A percentile compares a stretch with the other conserved stretches of the same genome.
Conservation (phyloP, 805 yeast species). For the Barnettozyma sp. region DNA sequence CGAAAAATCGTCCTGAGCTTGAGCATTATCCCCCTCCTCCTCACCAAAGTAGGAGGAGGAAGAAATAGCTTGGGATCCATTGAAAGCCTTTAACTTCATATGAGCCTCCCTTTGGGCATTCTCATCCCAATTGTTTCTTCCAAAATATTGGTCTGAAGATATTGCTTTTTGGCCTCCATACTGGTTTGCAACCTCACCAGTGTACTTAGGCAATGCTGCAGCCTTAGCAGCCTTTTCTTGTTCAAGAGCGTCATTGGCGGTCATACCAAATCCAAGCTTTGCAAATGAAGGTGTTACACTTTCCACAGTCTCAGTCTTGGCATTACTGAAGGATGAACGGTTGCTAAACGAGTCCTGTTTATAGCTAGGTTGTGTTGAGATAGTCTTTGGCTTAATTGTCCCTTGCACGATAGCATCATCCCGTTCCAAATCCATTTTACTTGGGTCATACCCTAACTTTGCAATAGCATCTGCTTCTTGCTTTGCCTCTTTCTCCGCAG, state of each 20-base stretch:
- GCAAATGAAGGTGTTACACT: constrained; percentile 66
- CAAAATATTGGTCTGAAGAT: constrained; percentile 92
- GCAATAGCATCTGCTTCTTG: constrained; percentile 64
- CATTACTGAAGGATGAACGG: constrained; percentile 7
- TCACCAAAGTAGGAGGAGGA: constrained; percentile 91
- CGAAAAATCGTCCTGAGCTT: constrained; percentile 44
- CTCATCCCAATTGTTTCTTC: constrained; percentile 79
- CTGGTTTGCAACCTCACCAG: constrained; percentile 69
- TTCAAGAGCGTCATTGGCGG: constrained; percentile 49
- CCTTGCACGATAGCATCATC: constrained; percentile 12
- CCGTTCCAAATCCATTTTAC: constrained; percentile 17
- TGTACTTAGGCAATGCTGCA: constrained; percentile 53
- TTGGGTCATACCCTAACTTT: constrained; percentile 38
- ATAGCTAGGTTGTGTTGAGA: constrained; percentile 21
- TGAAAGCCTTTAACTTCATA: constrained; percentile 71
- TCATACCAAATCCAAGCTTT: constrained; percentile 87
- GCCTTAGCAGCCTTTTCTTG: constrained; percentile 37
- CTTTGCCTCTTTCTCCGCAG: constrained; percentile 71
- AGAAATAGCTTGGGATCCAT: constrained; percentile 85
- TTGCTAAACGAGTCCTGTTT: constrained; percentile 7
- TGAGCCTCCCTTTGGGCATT: constrained; percentile 73
- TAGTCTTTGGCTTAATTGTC: constrained; percentile 16
- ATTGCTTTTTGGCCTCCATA: constrained; percentile 90
- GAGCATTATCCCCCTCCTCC: constrained; percentile 47
- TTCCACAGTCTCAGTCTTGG: constrained; percentile 26